Evolutionary conservation across 345 rosid genomes (phyloP), one percentile per base, ranked within the genome.

Genomic region (Passiflora organensis): DNA sequence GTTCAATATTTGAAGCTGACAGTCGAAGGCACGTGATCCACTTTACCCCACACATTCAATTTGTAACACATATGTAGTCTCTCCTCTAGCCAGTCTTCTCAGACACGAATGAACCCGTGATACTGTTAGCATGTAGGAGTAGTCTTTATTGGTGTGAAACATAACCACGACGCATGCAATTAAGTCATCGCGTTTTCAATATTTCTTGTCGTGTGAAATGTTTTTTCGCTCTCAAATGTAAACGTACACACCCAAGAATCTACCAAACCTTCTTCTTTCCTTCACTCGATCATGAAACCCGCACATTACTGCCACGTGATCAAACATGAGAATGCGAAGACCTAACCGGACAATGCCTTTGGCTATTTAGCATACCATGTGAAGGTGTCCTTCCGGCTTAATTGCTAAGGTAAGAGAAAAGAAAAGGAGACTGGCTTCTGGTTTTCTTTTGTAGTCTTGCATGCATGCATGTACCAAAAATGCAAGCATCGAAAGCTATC

Each of bases 1-100:
- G 49, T 52, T 53, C 52, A n/a, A 34, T 53, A 4, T 22, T 44
- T 62, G 59, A 53, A 36, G 23, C 38, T 45, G 66, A 62, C 53
- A 36, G 46, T 36, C 18, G 58, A 62, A 21, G 28, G 10, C 51
- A 51, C 58, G 59, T 62, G 53, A 62, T n/a, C n/a, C n/a, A n/a
- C 53, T 32, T 62, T 43, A 53, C 66, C 66, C 66, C 66, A 61
- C 66, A 62, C 13, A 10, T 15, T 4, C 11, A 21, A 21, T 38
- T 10, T 52, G 15, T 47, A 47, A 17, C 2, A 19, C 21, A 24
- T 19, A 19, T 18, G 0, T 48, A 41, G 0, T 41, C 4, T 41
- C 13, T 39, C 13, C n/a, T 39, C n/a, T 2, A 41, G 41, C 13
- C n/a, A 41, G n/a, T 41, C 43, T 2, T 12, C 43, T 8, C n/a